phyloP scores from a whole-genome alignment of 2,329 filamentous ascomycete genomes.

The Neopestalotiopsis clavispora region DNA sequence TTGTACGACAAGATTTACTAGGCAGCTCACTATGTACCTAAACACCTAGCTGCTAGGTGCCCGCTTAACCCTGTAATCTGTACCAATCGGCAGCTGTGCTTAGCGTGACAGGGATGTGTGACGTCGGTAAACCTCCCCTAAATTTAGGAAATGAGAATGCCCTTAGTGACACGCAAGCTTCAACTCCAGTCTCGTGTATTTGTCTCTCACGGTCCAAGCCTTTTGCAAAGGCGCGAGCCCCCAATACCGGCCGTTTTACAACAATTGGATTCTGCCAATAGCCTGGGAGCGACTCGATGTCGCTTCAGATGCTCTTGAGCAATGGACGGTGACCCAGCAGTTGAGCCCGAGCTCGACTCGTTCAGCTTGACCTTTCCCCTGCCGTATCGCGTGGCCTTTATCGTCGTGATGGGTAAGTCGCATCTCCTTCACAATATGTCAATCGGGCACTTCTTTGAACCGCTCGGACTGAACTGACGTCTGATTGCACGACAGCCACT shows the following conservation, averaged over 20 bases:
- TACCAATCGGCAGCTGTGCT: not conserved
- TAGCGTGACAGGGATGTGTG: constrained; percentile 20
- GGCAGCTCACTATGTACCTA: too few species aligned
- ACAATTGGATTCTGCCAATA: not conserved
- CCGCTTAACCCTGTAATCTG: too few species aligned
- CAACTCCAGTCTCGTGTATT: not conserved
- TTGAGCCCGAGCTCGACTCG: constrained; percentile 75
- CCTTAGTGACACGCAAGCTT: constrained; percentile 12
- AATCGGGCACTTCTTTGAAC: not conserved
- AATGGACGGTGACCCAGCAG: constrained; percentile 77
- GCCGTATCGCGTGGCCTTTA: constrained; percentile 86
- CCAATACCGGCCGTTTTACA: not conserved
- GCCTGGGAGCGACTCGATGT: constrained; percentile 23
- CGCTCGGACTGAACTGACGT: constrained; percentile 11
- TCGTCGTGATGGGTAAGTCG: constrained; percentile 78
- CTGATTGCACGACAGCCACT: constrained; percentile 62
- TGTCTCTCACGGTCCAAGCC: not conserved
- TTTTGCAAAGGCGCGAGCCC: not conserved
- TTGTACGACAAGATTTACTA: too few species aligned
- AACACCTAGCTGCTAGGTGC: too few species aligned
- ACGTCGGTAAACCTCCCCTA: constrained; percentile 19
- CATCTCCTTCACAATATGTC: constrained; percentile 5
- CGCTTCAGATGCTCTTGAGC: constrained; percentile 24
- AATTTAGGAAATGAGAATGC: constrained; percentile 9
- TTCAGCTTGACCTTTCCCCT: constrained; percentile 88